Base-by-base conservation (phyloP, 257 asterid genomes). In the Nyctanthes arbortristis region DNA sequence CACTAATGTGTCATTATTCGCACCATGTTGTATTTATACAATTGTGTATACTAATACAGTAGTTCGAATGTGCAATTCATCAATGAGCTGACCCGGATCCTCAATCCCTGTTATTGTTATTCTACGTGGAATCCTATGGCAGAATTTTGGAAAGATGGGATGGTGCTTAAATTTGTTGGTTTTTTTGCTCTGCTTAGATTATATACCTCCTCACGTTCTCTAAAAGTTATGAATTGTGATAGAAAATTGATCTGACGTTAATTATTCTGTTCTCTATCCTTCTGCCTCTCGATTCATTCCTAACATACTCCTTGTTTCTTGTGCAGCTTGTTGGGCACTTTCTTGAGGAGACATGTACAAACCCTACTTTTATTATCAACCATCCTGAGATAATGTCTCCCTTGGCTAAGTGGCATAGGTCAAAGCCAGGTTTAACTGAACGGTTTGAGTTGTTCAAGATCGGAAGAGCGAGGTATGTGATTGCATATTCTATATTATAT, bases 301-400 rank as follows among this genome's bases (percentile, higher is more conserved):
- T n/a, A n/a, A n/a, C n/a, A n/a, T n/a, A 22, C 59, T 5, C 29
- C 7, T 52, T 10, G 28, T 8, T 20, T 24, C 24, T 5, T 7
- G 12, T 71, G 45, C 83, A 89, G 98, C 98, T 93, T 79, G 94
- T 90, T 12, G 94, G 96, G 10, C 96, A 90, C 77, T 93, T 93
- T 78, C 87, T 93, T 4, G 97, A 93, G 80, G 96, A 79, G 85
- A 90, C 90, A 6, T 90, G 96, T 68, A 72, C 68, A 3, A 89
- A 90, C 64, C 97, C 98, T 34, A 22, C 94, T 24, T 90, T 88
- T 71, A 88, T 90, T 49, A 88, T 90, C 81, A 90, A 93, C 81
- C 97, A 93, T 79, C 98, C 98, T 2, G 96, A 93, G 81, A 84
- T 90, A 65, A 88, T 88, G 98, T 87, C 96, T 69, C 98, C 98